These are phyloP conservation scores for Geotrichum armillariae DNA, from an alignment of 1,139 yeast genomes.

Conservation along the genomic window DNA sequence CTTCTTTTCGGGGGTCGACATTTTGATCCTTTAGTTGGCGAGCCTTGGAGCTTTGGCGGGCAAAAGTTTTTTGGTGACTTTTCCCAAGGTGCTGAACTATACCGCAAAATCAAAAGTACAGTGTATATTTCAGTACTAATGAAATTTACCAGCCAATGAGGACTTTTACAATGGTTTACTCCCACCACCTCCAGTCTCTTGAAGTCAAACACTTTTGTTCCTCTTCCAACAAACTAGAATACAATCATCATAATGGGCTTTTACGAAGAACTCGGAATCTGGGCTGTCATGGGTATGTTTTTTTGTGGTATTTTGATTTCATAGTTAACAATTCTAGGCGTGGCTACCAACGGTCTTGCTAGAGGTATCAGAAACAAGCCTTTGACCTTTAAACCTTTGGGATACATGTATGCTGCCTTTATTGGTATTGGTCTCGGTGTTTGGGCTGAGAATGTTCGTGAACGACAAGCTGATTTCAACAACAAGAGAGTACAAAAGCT, in stretches of 20 bases:
- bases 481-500: conserved; percentile 36
- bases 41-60: neutral
- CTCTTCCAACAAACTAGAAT: conserved; percentile 2
- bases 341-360: conserved; percentile 39
- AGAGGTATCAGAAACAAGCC: conserved; percentile 42
- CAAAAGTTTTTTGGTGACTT: conserved; percentile 1
- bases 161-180: conserved; percentile 11
- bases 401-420: conserved; percentile 36
- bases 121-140: conserved; percentile 10
- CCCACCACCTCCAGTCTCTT: conserved; percentile 5
- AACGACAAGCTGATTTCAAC: conserved; percentile 35
- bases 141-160: conserved; percentile 16
- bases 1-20: conserved; percentile 27
- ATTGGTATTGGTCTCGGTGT: conserved; percentile 39
- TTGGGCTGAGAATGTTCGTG: conserved; percentile 35
- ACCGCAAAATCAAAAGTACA: neutral
- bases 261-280: conserved; percentile 36
- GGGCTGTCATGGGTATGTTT: conserved; percentile 32
- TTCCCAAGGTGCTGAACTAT: conserved; percentile 2
- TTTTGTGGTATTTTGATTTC: neutral
- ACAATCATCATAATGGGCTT: conserved; percentile 22
- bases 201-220: conserved; percentile 4
- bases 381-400: conserved; percentile 38
- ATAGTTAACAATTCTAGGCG: conserved; percentile 29
- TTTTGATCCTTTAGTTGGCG: neutral